These are phyloP conservation scores for Paramarasmius palmivorus DNA, from an alignment of 1,284 basidiomycete genomes.

Conservation along the genomic window DNA sequence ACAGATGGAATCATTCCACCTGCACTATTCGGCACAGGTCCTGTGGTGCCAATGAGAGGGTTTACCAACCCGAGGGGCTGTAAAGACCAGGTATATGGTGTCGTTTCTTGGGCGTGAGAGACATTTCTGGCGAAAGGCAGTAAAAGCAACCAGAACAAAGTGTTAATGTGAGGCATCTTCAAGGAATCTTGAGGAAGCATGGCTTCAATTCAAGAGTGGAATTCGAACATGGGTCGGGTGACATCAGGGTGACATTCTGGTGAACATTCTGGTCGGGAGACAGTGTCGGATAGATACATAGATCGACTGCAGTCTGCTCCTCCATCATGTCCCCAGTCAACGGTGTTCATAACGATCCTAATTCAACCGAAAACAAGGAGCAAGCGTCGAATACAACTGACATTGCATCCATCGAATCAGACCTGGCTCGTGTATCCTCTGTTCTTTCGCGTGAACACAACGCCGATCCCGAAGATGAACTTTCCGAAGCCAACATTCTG, in stretches of 20 bases:
- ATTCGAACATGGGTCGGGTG: too few relatives aligned
- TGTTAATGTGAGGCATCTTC: too few relatives aligned
- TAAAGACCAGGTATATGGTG: too few relatives aligned
- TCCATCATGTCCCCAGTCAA: too few relatives aligned
- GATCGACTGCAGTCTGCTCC: too few relatives aligned
- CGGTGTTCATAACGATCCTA: neutral
- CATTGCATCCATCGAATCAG: constrained; percentile 5
- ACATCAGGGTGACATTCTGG: too few relatives aligned
- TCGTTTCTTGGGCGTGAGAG: too few relatives aligned
- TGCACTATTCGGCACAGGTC: constrained; percentile 65
- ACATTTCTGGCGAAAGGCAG: too few relatives aligned
- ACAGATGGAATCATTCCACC: constrained; percentile 61
- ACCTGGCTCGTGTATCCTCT: constrained; percentile 3
- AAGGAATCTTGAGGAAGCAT: neutral
- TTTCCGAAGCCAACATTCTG: constrained; percentile 40
- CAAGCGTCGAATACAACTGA: neutral
- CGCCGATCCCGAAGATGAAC: constrained; percentile 16
- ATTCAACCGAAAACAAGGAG: neutral
- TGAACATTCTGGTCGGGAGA: too few relatives aligned
- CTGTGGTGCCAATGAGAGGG: constrained; percentile 67
- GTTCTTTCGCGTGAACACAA: constrained; percentile 4
- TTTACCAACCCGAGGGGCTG: constrained; percentile 21
- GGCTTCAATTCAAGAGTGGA: too few relatives aligned
- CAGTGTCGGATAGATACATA: too few relatives aligned
- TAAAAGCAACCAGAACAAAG: too few relatives aligned